Evolutionary conservation across 2,329 filamentous ascomycete genomes (phyloP), one percentile per base, ranked within the genome.

Genomic region (Emergomyces pasteurianus): DNA sequence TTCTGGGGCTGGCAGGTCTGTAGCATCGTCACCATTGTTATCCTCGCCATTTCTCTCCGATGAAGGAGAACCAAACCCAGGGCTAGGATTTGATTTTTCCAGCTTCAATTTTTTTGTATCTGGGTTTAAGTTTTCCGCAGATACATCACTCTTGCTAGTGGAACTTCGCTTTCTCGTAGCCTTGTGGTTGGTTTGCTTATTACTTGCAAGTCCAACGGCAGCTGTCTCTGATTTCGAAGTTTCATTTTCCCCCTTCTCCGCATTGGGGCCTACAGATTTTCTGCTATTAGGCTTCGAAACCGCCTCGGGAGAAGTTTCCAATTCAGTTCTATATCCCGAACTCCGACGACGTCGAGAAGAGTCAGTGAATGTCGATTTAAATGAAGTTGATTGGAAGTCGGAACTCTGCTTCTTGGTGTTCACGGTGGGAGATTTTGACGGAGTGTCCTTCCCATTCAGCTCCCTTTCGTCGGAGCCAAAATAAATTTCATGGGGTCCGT

Each of bases 281-380:
- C 31, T 31, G 40, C 26, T 34, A 16, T 57, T 23, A 18, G 23
- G 38, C 34, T 60, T 55, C 50, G 54, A 23, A 26, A 28, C 34
- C 12, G 46, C 43, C 21, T 54, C 60, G 8, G 28, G 23, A 36
- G 36, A 43, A 47, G 55, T 50, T 34, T 59, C 43, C 14, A n/a
- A 3, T 49, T 59, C 60, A 4, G 47, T 40, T 28, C 52, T 58
- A 46, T 34, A 36, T 59, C 47, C 47, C 21, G 53, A 56, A 28
- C 53, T 56, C 23, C 53, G 53, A 56, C 53, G 53, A 10, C 36
- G 60, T 42, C 47, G 56, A 61, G 55, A 18, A 21, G 60, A 21
- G 21, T 61, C 60, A 6, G 56, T 59, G 28, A 12, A 46, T 16
- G 43, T 52, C 38, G 60, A 59, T 40, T 55, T 52, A 21, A 61